Percentiles rank a stretch among this genome's conserved stretches.
Evolutionary conservation across 2,329 filamentous ascomycete species (phyloP).

Genomic region (Xylaria sp.): DNA sequence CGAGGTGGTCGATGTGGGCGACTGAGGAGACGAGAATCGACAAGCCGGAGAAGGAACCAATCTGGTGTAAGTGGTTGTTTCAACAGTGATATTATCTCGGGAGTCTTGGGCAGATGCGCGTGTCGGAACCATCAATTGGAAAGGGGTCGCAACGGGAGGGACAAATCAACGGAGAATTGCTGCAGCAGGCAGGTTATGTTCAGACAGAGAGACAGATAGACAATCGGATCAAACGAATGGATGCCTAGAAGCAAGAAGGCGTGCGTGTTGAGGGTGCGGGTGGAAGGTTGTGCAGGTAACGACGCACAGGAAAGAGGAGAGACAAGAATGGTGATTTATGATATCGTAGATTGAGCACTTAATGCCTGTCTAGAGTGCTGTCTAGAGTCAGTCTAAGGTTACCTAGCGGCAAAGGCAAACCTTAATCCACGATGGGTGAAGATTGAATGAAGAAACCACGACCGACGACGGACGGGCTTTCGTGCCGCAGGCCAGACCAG

Average conservation of each 20-base stretch:
- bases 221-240: background rate
- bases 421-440: background rate
- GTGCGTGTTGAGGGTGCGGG: background rate
- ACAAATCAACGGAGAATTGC: background rate
- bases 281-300: background rate
- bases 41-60: slow-evolving; percentile 16
- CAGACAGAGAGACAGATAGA: background rate
- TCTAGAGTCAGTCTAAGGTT: background rate
- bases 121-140: background rate
- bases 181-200: background rate
- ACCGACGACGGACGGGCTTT: background rate
- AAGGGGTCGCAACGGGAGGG: background rate
- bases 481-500: background rate
- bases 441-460: background rate
- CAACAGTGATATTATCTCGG: slow-evolving; percentile 1
- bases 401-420: background rate
- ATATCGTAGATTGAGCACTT: background rate
- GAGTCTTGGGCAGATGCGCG: slow-evolving; percentile 5
- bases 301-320: background rate
- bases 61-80: slow-evolving; percentile 25
- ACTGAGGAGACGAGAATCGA: slow-evolving; percentile 11
- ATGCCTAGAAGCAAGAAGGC: background rate
- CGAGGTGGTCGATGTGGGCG: slow-evolving; percentile 6
- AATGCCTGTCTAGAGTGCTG: background rate
- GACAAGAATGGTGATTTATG: background rate